A percentile compares a stretch with the other conserved stretches of the same genome.
phyloP scores from a whole-genome alignment of 192 early-diverging fungal species.

The Coemansia sp. region DNA sequence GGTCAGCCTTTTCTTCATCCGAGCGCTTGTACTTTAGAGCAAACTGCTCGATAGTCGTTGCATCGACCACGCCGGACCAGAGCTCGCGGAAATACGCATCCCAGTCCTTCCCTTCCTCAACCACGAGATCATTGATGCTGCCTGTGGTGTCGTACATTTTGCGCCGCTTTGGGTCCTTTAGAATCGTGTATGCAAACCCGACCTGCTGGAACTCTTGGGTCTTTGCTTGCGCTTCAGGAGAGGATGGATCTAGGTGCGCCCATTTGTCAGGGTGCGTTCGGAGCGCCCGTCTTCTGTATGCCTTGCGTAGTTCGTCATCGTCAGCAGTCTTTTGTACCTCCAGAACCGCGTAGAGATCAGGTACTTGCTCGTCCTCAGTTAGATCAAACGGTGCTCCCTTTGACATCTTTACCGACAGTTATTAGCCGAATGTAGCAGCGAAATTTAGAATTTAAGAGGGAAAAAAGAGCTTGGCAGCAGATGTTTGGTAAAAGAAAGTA shows the following conservation, averaged over 20 bases:
- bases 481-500: too few species aligned
- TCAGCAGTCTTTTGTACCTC: constrained; percentile 70
- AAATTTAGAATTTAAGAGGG: background rate
- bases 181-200: constrained; percentile 71
- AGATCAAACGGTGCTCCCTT: constrained; percentile 31
- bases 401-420: constrained; percentile 13
- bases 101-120: constrained; percentile 68
- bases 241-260: constrained; percentile 44
- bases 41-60: constrained; percentile 75
- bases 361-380: constrained; percentile 21
- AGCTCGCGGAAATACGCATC: constrained; percentile 79
- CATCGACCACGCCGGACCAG: constrained; percentile 70
- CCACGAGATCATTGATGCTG: constrained; percentile 53
- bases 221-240: constrained; percentile 24
- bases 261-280: constrained; percentile 94
- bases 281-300: constrained; percentile 82
- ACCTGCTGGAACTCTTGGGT: constrained; percentile 75
- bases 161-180: constrained; percentile 67
- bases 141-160: constrained; percentile 78
- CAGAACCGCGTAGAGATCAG: constrained; percentile 86
- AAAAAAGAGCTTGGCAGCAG: too few species aligned
- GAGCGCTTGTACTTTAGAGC: constrained; percentile 71
- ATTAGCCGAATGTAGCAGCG: too few species aligned
- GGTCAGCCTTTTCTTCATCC: constrained; percentile 70
- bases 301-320: constrained; percentile 84